Base-by-base conservation (phyloP, 768 basidiomycete genomes). In the Pseudohyphozyma bogoriensis region DNA sequence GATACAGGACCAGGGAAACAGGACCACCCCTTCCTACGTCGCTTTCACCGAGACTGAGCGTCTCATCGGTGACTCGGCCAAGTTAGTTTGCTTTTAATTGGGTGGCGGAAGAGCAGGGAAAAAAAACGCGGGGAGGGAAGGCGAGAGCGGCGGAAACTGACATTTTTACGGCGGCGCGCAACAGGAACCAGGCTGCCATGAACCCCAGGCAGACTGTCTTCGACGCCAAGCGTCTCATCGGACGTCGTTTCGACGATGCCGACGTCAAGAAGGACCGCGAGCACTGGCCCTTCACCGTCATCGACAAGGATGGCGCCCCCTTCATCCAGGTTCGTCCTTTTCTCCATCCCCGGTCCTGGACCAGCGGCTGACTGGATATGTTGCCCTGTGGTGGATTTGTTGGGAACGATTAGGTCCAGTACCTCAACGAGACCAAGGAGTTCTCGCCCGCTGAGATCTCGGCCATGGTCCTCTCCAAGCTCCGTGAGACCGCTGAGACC, bases 401-500 rank as follows among this genome's bases (percentile, higher is more conserved):
- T 11, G 37, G 37, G 37, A 9, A 4, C n/a, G 13, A 33, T 7
- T 60, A 72, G 68, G 91, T 97, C 67, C 81, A 89, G 72, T 97
- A 99, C 78, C 85, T 95, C 65, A 81, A 81, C 65, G 92, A 97
- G 75, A 86, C 86, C 67, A 96, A 96, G 79, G 86, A 85, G 60
- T 97, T 96, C 80, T 89, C 85, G 70, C 95, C 89, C 57, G 92
- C 92, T 78, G 95, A 99, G 77, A 91, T 99, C 73, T 99, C 95
- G n/a, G 87, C 95, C 66, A 99, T 97, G 95, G 95, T 99, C 70
- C 85, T 99, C 71, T 82, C 80, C 66, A 99, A 99, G 80, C 97
- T 99, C 92, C 97, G 95, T 83, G 95, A 97, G 77, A 95, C 92
- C 71, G 89, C 93, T 47, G 95, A 99, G 79, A 89, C 93, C 67